Evolutionary conservation across 768 basidiomycete genomes (phyloP), one percentile per base, ranked within the genome.

Genomic region (Hygrophorus pudorinus): DNA sequence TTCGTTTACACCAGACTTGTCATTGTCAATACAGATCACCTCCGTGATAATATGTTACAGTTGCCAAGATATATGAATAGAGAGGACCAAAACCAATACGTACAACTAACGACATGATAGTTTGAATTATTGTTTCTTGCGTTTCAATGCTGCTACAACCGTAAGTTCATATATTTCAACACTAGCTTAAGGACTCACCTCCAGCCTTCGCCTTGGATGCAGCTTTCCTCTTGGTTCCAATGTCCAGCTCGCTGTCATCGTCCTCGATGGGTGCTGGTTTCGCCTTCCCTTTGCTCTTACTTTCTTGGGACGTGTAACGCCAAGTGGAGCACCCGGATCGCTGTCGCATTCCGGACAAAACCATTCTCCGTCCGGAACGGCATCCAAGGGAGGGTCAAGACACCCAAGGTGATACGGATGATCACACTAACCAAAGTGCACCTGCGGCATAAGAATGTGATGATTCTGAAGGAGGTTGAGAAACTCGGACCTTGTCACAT

Each of bases 351-450:
- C 68, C 0, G 83, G 79, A 55, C 91, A 94, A 70, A 90, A 90
- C 90, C 91, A 92, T 64, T 92, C 86, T 30, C 87, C 93, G 28
- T 85, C 83, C 0, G 93, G 93, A 13, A 93, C 67, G 3, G 71
- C 76, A 12, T 65, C 59, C 37, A 98, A 63, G 2, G 91, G 88
- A 13, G 91, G 90, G 34, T 68, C 65, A 36, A 93, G 75, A 60
- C 93, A 98, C 10, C 69, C 70, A 11, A 86, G 68, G 60, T 97
- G 93, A 60, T 84, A 94, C 1, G 90, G 87, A 34, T 74, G 70
- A 57, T 98, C 93, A 57, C 93, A 98, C 86, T 94, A 18, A 14
- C 40, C 35, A 42, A 5, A 38, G 37, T 10, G 16, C 29, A 28
- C 14, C 11, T 13, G 16, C 7, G 7, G 24, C 24, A 24, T 24